Base-by-base conservation (phyloP, 2,329 filamentous ascomycete genomes). In the Alternaria conjuncta region DNA sequence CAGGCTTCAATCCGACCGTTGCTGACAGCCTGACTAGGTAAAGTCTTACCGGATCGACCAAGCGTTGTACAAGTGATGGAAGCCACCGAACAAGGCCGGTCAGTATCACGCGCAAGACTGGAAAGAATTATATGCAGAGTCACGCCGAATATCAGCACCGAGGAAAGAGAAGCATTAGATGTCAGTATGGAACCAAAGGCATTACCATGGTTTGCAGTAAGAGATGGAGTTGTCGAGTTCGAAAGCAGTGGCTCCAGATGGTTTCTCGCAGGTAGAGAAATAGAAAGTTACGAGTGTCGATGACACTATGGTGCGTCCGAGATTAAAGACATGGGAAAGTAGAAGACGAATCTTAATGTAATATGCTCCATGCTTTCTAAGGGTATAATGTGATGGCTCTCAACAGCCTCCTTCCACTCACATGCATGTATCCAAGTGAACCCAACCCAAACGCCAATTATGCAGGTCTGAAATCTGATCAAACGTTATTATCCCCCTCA, bases 271-370 rank as follows among this genome's bases (percentile, higher is more conserved):
- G 77, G 71, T 7, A 71, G 71, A 64, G 73, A 76, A 58, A 74
- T 83, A 18, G 71, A 78, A 61, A 78, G 71, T 43, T 76, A 74
- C 54, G 71, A 80, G 66, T 82, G 80, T 55, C 68, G 68, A 54
- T 75, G 46, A 71, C 44, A 55, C 45, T 15, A n/a, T 30, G 30
- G 21, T 57, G 20, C 28, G 30, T 43, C 15, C 7, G 32, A 11
- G 8, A 11, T 9, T 13, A 32, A 26, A 59, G 7, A 18, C 15
- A 23, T n/a, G 18, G 23, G 28, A 30, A 20, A 36, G 15, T 23
- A 30, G 7, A 45, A 59, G 28, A 18, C 28, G 23, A 44, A 55
- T 32, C 15, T 21, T 55, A 43, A 47, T 30, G 26, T 47, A 55
- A 47, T 56, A 56, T 56, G 51, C 28, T 60, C 51, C 47, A 60